Evolutionary conservation across 345 rosid species (phyloP).

Genomic region (Acer yangbiense): DNA sequence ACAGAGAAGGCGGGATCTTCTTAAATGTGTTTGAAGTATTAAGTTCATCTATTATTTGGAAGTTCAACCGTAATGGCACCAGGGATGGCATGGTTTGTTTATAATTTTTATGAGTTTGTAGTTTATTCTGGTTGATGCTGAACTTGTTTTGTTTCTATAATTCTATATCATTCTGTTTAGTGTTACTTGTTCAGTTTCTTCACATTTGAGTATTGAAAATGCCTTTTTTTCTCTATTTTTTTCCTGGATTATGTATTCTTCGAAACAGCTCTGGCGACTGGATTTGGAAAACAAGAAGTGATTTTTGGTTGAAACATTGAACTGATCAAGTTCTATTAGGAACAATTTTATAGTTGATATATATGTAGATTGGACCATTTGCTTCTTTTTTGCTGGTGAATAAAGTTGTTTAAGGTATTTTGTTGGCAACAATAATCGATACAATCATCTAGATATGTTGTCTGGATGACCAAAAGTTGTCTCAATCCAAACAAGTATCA

Average conservation of each 20-base stretch:
- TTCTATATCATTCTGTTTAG: neutral
- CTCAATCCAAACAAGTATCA: no score
- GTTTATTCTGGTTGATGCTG: slow-evolving; percentile 11
- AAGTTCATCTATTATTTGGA: neutral
- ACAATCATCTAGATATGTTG: no score
- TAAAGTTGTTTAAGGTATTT: neutral
- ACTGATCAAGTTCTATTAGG: neutral
- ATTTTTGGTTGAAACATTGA: neutral
- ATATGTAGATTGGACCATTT: neutral
- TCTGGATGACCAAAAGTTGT: no score
- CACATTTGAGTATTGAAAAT: neutral
- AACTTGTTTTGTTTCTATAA: neutral
- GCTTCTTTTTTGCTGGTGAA: neutral
- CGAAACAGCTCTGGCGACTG: neutral
- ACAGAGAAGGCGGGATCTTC: slow-evolving; percentile 18
- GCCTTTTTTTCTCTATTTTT: neutral
- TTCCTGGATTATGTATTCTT: neutral
- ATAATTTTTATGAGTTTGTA: slow-evolving; percentile 21
- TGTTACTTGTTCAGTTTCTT: slow-evolving; percentile 2
- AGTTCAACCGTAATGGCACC: neutral
- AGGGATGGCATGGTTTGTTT: slow-evolving; percentile 22
- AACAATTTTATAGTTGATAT: neutral
- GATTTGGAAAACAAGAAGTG: neutral
- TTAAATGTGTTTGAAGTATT: slow-evolving; percentile 1
- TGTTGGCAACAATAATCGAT: no score